Evolutionary conservation across 257 asterid species (phyloP), one percentile per base, ranked within the genome.

Genomic region (Petunia axillaris): DNA sequence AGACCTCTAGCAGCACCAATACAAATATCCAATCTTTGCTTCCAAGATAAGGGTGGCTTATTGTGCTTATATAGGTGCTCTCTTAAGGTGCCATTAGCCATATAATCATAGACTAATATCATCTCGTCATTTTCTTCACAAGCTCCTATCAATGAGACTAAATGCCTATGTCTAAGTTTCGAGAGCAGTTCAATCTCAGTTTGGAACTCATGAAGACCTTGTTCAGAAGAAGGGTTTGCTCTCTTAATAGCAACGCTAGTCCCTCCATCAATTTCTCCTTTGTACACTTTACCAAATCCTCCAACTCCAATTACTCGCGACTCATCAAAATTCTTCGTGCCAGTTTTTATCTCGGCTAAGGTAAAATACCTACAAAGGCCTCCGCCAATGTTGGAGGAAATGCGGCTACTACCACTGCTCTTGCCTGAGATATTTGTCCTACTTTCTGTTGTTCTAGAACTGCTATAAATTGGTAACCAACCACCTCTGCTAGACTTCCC

Each of bases 251-350:
- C 97, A 0, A 91, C 98, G 6, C 53, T 57, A 5, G 66, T 86
- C 5, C 76, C 81, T 52, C 90, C 95, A 37, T 91, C 92, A 1
- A 91, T 86, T 39, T 13, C 75, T 0, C 98, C 94, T 82, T 76
- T 91, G 48, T 91, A 94, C 0, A 94, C 98, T 80, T 90, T 94
- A 6, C 97, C 98, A 37, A 92, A 94, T 39, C 98, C 98, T 50
- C 97, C 98, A 40, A 92, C 91, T 15, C 98, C 98, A 43, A 94
- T 85, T 2, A 91, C 91, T 37, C 80, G 82, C 2, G 89, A 77
- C 81, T 94, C 98, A 2, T 85, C 86, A 64, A 94, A 94, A 43
- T 84, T 77, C 15, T 85, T 77, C 0, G 98, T 90, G 60, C 87
- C 96, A 1, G 62, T 84, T 62, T 76, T 83, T 66, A 94, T 88